Percentiles rank a stretch among this genome's conserved stretches.
phyloP scores from a whole-genome alignment of 805 yeast species.

The Brettanomyces nanus region DNA sequence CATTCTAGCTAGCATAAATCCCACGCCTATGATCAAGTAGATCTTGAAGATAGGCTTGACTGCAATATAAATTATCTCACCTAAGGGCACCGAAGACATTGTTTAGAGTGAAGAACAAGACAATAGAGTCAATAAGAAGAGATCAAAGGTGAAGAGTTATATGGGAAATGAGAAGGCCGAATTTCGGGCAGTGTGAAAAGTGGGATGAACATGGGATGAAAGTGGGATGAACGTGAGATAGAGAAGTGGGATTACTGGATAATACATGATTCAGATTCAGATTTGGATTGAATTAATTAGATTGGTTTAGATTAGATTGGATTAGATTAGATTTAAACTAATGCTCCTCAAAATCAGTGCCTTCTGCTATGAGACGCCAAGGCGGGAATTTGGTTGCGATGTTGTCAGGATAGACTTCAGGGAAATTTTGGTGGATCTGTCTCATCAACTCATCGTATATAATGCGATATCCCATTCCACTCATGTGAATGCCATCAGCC shows the following conservation, averaged over 20 bases:
- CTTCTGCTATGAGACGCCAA: constrained; percentile 10
- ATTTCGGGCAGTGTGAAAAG: too few species aligned
- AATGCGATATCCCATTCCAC: constrained; percentile 30
- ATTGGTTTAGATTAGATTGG: neutral
- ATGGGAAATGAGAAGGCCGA: too few species aligned
- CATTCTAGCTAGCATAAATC: constrained; percentile 52
- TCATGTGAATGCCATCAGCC: constrained; percentile 40
- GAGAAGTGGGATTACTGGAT: too few species aligned
- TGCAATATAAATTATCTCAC: constrained; percentile 66
- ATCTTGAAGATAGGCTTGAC: constrained; percentile 82
- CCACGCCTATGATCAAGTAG: constrained; percentile 61
- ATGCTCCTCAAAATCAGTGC: constrained; percentile 2
- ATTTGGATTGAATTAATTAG: too few species aligned
- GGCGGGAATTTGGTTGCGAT: constrained; percentile 16
- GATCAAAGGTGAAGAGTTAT: too few species aligned
- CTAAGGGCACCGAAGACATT: constrained; percentile 33
- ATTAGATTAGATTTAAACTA: neutral
- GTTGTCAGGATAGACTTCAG: constrained; percentile 18
- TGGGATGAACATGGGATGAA: too few species aligned
- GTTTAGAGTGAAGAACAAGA: too few species aligned
- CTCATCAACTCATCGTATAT: constrained; percentile 26
- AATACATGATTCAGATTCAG: too few species aligned
- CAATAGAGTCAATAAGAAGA: too few species aligned
- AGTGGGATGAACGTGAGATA: too few species aligned
- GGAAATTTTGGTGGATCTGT: constrained; percentile 26